Conservation (phyloP, 176 grass and related monocot species). For the Avena sativa region DNA sequence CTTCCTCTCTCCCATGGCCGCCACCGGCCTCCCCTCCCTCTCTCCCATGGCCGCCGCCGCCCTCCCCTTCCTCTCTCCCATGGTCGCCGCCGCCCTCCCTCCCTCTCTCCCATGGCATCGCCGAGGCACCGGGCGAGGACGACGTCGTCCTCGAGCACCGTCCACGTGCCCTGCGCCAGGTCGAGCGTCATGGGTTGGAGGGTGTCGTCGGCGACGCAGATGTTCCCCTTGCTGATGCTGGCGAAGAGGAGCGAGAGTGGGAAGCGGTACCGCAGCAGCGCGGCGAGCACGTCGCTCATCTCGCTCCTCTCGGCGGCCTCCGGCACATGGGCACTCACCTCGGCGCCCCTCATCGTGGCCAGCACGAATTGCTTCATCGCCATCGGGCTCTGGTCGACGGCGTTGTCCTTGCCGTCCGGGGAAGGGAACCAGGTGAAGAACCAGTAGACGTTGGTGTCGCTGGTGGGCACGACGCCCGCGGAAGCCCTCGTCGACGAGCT, state of each 20-base stretch:
- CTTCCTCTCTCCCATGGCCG: too few species aligned
- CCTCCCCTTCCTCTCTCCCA: too few species aligned
- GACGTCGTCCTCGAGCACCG: slow-evolving; percentile 14
- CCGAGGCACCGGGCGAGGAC: slow-evolving; percentile 49
- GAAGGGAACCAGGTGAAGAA: slow-evolving; percentile 16
- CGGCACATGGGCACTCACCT: not conserved
- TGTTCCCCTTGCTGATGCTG: slow-evolving; percentile 55
- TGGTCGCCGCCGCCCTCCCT: too few species aligned
- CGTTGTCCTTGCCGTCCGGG: not conserved
- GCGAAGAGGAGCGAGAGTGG: slow-evolving; percentile 21
- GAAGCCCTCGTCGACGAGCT: slow-evolving; percentile 21
- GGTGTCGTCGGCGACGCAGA: slow-evolving; percentile 74
- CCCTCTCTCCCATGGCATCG: not conserved
- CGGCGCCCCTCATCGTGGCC: not conserved
- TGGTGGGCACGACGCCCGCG: not conserved
- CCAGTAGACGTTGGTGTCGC: slow-evolving; percentile 26
- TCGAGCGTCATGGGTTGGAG: slow-evolving; percentile 81
- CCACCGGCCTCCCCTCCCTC: too few species aligned
- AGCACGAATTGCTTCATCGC: slow-evolving; percentile 24
- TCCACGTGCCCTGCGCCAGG: slow-evolving; percentile 69
- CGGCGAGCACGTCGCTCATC: slow-evolving; percentile 26
- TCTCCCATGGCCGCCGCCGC: too few species aligned
- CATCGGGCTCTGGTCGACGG: not conserved
- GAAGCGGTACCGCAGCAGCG: not conserved
- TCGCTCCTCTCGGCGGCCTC: slow-evolving; percentile 24